Percentiles rank a stretch among this genome's conserved stretches.
These are phyloP conservation scores for Metschnikowia reukaufii DNA, from an alignment of 805 yeast genomes.

Conservation along the genomic window DNA sequence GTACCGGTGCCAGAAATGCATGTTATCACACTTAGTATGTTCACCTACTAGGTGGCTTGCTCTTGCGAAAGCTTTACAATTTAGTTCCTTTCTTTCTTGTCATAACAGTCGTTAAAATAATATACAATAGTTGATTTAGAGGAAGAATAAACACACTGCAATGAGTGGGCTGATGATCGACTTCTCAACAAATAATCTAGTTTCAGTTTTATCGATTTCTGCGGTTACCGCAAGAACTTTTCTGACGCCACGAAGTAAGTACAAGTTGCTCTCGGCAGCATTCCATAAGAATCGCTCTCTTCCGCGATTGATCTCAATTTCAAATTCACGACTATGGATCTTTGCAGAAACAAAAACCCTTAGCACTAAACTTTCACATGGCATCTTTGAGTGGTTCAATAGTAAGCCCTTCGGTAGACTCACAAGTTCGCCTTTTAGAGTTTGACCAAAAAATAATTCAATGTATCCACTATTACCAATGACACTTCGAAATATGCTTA, in stretches of 20 bases:
- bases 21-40: conserved; percentile 36
- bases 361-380: background rate
- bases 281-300: background rate
- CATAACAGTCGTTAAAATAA: conserved; percentile 2
- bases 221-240: conserved; percentile 1
- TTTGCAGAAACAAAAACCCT: conserved; percentile 11
- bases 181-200: conserved; percentile 10
- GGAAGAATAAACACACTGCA: conserved; percentile 13
- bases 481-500: conserved; percentile 11
- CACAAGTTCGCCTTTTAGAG: background rate
- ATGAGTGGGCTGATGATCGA: conserved; percentile 11
- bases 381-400: background rate
- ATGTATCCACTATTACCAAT: conserved; percentile 24
- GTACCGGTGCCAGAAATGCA: conserved; percentile 35
- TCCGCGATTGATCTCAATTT: conserved; percentile 1
- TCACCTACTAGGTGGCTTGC: no score
- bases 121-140: conserved; percentile 1
- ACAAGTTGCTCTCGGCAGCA: background rate
- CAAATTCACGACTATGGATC: conserved; percentile 10
- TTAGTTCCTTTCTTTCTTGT: background rate
- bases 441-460: conserved; percentile 3
- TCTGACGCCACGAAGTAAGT: background rate
- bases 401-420: conserved; percentile 2
- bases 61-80: no score
- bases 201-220: conserved; percentile 4